Evolutionary conservation across 2,329 filamentous ascomycete species (phyloP).

Genomic region (Colletotrichum orbiculare): DNA sequence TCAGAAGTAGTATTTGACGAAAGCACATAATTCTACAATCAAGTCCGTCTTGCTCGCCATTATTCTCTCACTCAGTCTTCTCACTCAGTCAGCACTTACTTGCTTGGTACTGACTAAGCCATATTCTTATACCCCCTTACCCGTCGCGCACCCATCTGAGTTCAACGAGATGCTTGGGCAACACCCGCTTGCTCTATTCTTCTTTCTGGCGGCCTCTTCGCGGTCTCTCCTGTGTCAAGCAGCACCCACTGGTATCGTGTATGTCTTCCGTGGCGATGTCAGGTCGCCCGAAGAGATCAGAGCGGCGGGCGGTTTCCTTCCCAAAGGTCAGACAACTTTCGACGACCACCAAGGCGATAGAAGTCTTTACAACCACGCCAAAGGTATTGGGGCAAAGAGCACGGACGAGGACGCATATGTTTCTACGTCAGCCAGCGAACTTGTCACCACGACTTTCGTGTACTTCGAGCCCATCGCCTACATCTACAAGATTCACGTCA

Average conservation of each 20-base stretch:
- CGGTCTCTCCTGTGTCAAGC: background rate
- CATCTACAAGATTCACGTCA: slow-evolving; percentile 3
- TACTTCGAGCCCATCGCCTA: background rate
- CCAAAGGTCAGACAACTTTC: background rate
- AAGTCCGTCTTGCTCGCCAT: too few relatives aligned
- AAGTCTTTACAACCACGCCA: background rate
- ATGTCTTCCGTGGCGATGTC: background rate
- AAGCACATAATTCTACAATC: too few relatives aligned
- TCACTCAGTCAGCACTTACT: too few relatives aligned
- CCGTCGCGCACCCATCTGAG: too few relatives aligned
- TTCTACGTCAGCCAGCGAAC: background rate
- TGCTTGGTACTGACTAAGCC: too few relatives aligned
- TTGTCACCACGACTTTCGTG: background rate
- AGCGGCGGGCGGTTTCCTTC: background rate
- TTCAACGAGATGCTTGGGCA: background rate
- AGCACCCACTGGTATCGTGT: background rate
- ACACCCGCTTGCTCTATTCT: background rate
- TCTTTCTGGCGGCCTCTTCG: background rate
- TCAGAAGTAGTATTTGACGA: too few relatives aligned
- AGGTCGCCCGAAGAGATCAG: background rate
- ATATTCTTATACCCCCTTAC: too few relatives aligned
- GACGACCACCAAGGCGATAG: background rate
- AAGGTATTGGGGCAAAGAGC: background rate
- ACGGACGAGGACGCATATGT: background rate
- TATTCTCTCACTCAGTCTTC: too few relatives aligned